Base-by-base conservation (phyloP, 305 asterid species). In the Fraxinus nigra region DNA sequence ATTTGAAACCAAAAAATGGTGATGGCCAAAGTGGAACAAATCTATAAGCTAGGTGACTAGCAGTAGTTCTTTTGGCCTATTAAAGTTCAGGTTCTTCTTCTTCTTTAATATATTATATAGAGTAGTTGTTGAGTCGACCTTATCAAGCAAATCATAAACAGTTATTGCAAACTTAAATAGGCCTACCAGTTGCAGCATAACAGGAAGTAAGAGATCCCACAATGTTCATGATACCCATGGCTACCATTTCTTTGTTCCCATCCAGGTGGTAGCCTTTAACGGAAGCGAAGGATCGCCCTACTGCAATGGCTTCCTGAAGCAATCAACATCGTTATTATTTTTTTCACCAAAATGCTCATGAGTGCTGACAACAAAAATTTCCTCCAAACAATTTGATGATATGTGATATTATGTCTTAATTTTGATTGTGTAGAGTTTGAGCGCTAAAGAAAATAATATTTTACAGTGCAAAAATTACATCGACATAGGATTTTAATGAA, bases 171-270 rank as follows among this genome's bases (percentile, higher is more conserved):
- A 63, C 14, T 8, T 67, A 67, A 24, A 28, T 67, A 9, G 20
- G 74, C 90, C 85, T 43, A 93, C 97, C 98, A 1, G 97, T 93
- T 33, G 95, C 91, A 5, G 89, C 81, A 61, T 93, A 93, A 82
- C 97, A 93, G 37, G 97, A 93, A 80, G 97, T 89, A 70, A 88
- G 81, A 74, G 97, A 93, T 81, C 97, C 97, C 26, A 87, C 82
- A 28, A 93, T 73, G 86, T 93, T 93, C 93, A 90, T 92, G 72
- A 83, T 86, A 10, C 97, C 97, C 91, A 92, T 92, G 77, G 97
- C 93, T 3, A 88, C 79, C 97, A 93, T 93, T 89, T 93, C 97
- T 84, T 93, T 93, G 92, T 92, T 92, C 38, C 97, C 97, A 89
- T 93, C 97, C 26, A 93, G 77, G 7, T 89, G 89, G 82, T 93